phyloP scores from a whole-genome alignment of 805 yeast species.

The Nakazawaea anatomiae region DNA sequence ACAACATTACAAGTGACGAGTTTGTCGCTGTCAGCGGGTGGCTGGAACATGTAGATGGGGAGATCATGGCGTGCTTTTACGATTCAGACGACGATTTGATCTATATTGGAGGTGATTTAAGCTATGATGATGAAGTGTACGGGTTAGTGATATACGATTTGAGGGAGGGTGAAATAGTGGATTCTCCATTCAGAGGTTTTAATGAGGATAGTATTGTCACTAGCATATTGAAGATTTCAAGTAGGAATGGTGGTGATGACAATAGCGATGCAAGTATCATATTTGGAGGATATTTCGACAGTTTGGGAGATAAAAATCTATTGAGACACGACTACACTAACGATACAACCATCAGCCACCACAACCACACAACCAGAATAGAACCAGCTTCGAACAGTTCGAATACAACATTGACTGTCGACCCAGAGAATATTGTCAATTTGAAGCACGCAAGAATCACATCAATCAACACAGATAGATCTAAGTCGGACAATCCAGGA shows the following conservation, averaged over 20 bases:
- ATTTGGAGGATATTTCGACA: constrained; percentile 74
- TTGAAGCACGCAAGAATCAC: constrained; percentile 49
- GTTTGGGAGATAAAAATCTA: constrained; percentile 48
- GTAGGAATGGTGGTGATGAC: constrained; percentile 16
- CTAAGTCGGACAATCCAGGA: constrained; percentile 22
- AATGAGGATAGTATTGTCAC: constrained; percentile 51
- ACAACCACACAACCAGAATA: constrained; percentile 10
- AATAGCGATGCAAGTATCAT: constrained; percentile 44
- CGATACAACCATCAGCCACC: constrained; percentile 5
- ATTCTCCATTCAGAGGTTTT: constrained; percentile 75
- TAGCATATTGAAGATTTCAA: constrained; percentile 46
- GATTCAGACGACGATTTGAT: constrained; percentile 42
- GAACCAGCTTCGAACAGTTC: constrained; percentile 20
- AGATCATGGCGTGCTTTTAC: constrained; percentile 39
- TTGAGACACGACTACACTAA: constrained; percentile 29
- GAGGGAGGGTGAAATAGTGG: constrained; percentile 29
- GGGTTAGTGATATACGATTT: constrained; percentile 65
- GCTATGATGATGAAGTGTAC: constrained; percentile 37
- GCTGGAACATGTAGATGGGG: constrained; percentile 27
- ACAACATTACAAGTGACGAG: background rate
- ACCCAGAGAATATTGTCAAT: constrained; percentile 59
- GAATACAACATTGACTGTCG: constrained; percentile 34
- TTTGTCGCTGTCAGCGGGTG: constrained; percentile 13
- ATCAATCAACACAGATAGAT: constrained; percentile 33
- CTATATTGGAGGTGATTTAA: constrained; percentile 78